Evolutionary conservation across 106 monocot genomes (phyloP).

Genomic region (Triglochin maritima): DNA sequence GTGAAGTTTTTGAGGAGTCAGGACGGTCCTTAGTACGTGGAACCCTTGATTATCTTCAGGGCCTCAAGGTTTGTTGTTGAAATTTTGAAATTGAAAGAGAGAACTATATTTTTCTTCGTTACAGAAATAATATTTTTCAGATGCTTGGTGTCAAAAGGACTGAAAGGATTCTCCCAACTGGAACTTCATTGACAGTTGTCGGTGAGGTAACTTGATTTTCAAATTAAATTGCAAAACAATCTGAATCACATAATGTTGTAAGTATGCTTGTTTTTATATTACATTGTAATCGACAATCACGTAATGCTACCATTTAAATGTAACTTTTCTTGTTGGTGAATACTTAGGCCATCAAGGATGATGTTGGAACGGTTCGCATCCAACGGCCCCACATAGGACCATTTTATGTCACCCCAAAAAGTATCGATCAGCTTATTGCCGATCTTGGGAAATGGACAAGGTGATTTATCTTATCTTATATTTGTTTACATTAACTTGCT

Average conservation of each 20-base stretch:
- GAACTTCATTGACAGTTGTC: conserved; percentile 85
- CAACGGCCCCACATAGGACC: conserved; percentile 86
- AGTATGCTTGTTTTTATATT: too few species aligned
- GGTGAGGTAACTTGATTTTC: conserved; percentile 67
- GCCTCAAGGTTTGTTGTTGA: conserved; percentile 66
- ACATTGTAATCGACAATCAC: too few species aligned
- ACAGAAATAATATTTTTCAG: conserved; percentile 18
- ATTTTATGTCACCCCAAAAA: conserved; percentile 80
- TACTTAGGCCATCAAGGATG: conserved; percentile 84
- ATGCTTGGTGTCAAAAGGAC: conserved; percentile 91
- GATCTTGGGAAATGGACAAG: conserved; percentile 91
- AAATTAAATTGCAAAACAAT: conserved; percentile 1
- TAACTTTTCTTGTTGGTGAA: too few species aligned
- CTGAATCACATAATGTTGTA: too few species aligned
- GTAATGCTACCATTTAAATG: too few species aligned
- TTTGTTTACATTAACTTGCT: not conserved
- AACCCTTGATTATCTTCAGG: conserved; percentile 91
- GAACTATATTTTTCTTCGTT: not conserved
- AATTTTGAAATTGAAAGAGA: not conserved
- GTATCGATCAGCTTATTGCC: conserved; percentile 71
- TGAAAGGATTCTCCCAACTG: conserved; percentile 86
- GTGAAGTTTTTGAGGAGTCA: conserved; percentile 95
- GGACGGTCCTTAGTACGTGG: conserved; percentile 83
- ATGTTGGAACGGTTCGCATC: conserved; percentile 77
- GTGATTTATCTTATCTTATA: conserved; percentile 16